Evolutionary conservation across 805 yeast genomes (phyloP).

Genomic region (Sugiyamaella boreocaroliniensis): DNA sequence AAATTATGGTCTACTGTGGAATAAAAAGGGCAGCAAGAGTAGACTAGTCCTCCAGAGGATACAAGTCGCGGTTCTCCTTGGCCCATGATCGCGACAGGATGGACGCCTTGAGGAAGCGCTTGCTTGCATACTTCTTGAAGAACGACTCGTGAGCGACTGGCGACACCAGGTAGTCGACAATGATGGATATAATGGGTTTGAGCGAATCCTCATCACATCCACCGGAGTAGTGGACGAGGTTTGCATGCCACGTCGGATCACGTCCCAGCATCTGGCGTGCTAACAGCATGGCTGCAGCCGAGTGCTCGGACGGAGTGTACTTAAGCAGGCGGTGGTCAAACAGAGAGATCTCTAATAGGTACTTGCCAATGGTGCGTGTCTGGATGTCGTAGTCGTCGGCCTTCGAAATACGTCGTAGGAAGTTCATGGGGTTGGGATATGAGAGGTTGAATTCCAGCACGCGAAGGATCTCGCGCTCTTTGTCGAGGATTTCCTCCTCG

Average conservation of each 20-base stretch:
- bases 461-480: conserved; percentile 73
- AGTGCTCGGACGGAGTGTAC: conserved; percentile 64
- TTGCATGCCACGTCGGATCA: conserved; percentile 65
- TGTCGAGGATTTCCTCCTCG: conserved; percentile 72
- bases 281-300: conserved; percentile 85
- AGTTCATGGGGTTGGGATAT: conserved; percentile 87
- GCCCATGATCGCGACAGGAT: conserved; percentile 32
- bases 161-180: conserved; percentile 63
- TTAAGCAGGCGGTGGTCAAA: conserved; percentile 73
- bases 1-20: not conserved
- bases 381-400: conserved; percentile 86
- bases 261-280: conserved; percentile 67
- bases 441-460: conserved; percentile 67
- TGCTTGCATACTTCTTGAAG: conserved; percentile 85
- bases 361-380: conserved; percentile 79
- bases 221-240: conserved; percentile 84
- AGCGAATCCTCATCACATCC: conserved; percentile 73
- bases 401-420: conserved; percentile 77
- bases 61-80: conserved; percentile 13
- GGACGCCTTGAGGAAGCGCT: conserved; percentile 69
- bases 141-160: conserved; percentile 90
- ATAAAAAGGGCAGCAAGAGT: not conserved
- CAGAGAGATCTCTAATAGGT: conserved; percentile 67
- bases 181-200: conserved; percentile 62
- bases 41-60: not conserved